A percentile compares a stretch with the other conserved stretches of the same genome.
These are phyloP conservation scores for Candida argentea DNA, from an alignment of 805 yeast species.

Conservation along the genomic window DNA sequence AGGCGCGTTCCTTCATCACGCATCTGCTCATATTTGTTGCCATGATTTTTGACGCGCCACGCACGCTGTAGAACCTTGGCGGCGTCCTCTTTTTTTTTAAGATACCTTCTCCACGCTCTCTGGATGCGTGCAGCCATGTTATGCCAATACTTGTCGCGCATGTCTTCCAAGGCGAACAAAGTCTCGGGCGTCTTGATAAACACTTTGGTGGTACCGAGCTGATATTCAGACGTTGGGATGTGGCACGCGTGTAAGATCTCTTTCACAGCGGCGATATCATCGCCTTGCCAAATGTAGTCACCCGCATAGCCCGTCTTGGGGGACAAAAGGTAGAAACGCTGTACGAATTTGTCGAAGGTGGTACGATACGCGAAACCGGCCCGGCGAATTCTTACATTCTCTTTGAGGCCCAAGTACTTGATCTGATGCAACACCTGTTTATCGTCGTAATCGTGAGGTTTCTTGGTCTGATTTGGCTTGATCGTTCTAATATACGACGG, in stretches of 20 bases:
- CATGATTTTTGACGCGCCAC: conserved; percentile 72
- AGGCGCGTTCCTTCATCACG: conserved; percentile 75
- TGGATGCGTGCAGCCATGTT: conserved; percentile 97
- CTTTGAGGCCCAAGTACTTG: conserved; percentile 91
- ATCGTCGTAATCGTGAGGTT: conserved; percentile 82
- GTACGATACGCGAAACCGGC: conserved; percentile 98
- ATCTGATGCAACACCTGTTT: conserved; percentile 91
- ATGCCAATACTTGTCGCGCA: conserved; percentile 97
- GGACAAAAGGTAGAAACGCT: conserved; percentile 82
- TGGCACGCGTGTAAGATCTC: conserved; percentile 44
- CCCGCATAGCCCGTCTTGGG: conserved; percentile 89
- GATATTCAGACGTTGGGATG: conserved; percentile 75
- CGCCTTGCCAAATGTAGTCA: conserved; percentile 51
- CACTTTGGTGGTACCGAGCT: conserved; percentile 84
- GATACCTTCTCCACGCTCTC: conserved; percentile 87
- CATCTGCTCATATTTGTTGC: conserved; percentile 72
- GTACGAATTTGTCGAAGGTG: conserved; percentile 91
- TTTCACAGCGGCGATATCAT: conserved; percentile 40
- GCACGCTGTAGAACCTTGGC: conserved; percentile 74
- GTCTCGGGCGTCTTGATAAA: conserved; percentile 97
- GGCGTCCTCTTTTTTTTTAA: conserved; percentile 74
- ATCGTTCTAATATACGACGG: conserved; percentile 97
- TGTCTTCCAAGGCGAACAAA: conserved; percentile 84
- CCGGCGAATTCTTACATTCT: conserved; percentile 93
- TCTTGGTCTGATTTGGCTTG: conserved; percentile 90